Evolutionary conservation across 192 early-diverging fungal species (phyloP).

Genomic region (Oehlia diaphana): DNA sequence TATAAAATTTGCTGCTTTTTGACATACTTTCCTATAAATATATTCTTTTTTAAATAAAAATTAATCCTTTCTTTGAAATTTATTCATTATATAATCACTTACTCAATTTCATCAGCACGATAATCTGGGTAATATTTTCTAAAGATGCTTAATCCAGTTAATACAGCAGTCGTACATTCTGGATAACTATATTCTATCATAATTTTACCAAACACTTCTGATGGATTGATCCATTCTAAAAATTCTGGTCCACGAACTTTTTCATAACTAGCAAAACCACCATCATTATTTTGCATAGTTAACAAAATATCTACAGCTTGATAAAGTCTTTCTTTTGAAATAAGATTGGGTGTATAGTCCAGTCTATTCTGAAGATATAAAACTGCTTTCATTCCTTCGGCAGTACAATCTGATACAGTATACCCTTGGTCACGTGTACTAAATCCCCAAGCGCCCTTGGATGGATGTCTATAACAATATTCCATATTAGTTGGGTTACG

Average conservation of each 20-base stretch:
- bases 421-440: constrained; percentile 91
- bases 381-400: constrained; percentile 87
- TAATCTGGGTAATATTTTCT: constrained; percentile 76
- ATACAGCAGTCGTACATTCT: constrained; percentile 93
- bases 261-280: constrained; percentile 96
- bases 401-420: constrained; percentile 94
- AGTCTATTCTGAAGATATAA: constrained; percentile 71
- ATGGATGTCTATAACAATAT: constrained; percentile 76
- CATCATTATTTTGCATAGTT: constrained; percentile 88
- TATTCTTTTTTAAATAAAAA: constrained; percentile 8
- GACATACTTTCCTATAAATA: constrained; percentile 25
- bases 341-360: constrained; percentile 48
- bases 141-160: constrained; percentile 84
- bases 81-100: constrained; percentile 36
- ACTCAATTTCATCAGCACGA: constrained; percentile 76
- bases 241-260: constrained; percentile 71
- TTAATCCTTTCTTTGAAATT: neutral
- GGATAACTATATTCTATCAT: constrained; percentile 98
- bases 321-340: constrained; percentile 71
- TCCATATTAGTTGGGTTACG: constrained; percentile 65
- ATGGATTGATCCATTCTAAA: constrained; percentile 90
- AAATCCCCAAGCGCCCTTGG: constrained; percentile 97
- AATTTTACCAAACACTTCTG: constrained; percentile 97
- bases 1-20: constrained; percentile 76
- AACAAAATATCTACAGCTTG: constrained; percentile 91